Evolutionary conservation across 108 stramenopile species (phyloP).

Genomic region (Ochromonas danica): DNA sequence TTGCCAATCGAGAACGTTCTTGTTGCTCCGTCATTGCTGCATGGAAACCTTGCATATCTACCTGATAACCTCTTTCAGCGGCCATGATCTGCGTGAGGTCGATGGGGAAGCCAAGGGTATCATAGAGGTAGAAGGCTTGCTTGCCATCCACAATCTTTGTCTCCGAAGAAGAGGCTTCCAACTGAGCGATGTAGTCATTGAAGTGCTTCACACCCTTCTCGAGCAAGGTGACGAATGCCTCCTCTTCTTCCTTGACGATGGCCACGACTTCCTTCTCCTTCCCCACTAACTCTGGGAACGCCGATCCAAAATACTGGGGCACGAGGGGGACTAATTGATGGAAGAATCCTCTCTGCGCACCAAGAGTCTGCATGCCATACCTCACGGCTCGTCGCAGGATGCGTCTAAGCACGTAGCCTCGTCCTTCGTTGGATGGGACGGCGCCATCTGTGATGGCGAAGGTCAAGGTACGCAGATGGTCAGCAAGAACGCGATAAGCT

Average conservation of each 20-base stretch:
- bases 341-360: slow-evolving; percentile 49
- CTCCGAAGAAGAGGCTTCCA: slow-evolving; percentile 32
- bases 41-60: slow-evolving; percentile 40
- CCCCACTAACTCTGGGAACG: slow-evolving; percentile 47
- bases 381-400: slow-evolving; percentile 54
- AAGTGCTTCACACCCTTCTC: slow-evolving; percentile 52
- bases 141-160: slow-evolving; percentile 42
- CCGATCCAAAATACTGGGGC: slow-evolving; percentile 36
- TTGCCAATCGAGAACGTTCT: slow-evolving; percentile 41
- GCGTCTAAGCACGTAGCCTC: slow-evolving; percentile 55
- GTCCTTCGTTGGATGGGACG: slow-evolving; percentile 52
- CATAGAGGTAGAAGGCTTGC: slow-evolving; percentile 52
- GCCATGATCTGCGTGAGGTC: slow-evolving; percentile 56
- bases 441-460: slow-evolving; percentile 58
- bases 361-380: slow-evolving; percentile 52
- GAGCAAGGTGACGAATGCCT: slow-evolving; percentile 51
- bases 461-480: slow-evolving; percentile 50
- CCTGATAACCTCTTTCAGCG: slow-evolving; percentile 40
- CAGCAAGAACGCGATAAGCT: slow-evolving; percentile 55
- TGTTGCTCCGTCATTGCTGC: slow-evolving; percentile 42
- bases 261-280: slow-evolving; percentile 42
- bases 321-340: slow-evolving; percentile 51
- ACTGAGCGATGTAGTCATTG: slow-evolving; percentile 34
- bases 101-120: slow-evolving; percentile 56
- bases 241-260: slow-evolving; percentile 50